Conservation (phyloP, 1,284 basidiomycete species). For the Apiotrichum gracile region DNA sequence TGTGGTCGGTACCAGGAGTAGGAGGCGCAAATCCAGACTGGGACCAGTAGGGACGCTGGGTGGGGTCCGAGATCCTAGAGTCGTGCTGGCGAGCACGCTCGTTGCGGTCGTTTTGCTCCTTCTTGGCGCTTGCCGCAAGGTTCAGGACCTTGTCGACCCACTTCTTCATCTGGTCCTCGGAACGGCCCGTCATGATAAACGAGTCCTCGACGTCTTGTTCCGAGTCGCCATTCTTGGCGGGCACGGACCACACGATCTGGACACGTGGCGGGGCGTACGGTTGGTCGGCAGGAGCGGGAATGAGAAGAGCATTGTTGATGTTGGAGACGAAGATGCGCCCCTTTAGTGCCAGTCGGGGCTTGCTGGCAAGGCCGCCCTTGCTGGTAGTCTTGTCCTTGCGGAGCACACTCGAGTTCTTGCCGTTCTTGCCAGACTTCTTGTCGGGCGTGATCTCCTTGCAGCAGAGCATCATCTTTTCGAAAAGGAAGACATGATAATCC, state of each 20-base stretch:
- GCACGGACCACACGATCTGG: conserved; percentile 39
- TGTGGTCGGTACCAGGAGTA: conserved; percentile 33
- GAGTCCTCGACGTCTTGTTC: conserved; percentile 58
- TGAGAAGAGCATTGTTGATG: conserved; percentile 62
- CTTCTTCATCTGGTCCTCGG: conserved; percentile 84
- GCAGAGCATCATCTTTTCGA: conserved; percentile 97
- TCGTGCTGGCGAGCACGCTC: conserved; percentile 11
- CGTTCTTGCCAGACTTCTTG: conserved; percentile 40
- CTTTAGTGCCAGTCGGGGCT: conserved; percentile 79
- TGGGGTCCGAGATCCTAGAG: conserved; percentile 25
- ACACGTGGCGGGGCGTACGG: conserved; percentile 27
- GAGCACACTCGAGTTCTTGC: conserved; percentile 40
- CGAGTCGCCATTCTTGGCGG: conserved; percentile 44
- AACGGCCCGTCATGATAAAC: conserved; percentile 87
- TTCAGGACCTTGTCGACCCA: conserved; percentile 88
- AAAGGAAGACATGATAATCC: conserved; percentile 97
- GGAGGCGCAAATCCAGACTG: conserved; percentile 37
- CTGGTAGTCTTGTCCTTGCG: conserved; percentile 54
- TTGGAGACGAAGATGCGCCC: conserved; percentile 97
- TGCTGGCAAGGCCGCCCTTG: conserved; percentile 51
- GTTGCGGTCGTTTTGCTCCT: conserved; percentile 50
- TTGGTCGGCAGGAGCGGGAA: conserved; percentile 36
- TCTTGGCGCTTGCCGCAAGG: conserved; percentile 59
- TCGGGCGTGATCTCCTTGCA: conserved; percentile 70
- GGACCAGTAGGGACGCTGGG: conserved; percentile 16